Evolutionary conservation across 805 yeast genomes (phyloP).

Genomic region (Cyberlindnera suaveolens): DNA sequence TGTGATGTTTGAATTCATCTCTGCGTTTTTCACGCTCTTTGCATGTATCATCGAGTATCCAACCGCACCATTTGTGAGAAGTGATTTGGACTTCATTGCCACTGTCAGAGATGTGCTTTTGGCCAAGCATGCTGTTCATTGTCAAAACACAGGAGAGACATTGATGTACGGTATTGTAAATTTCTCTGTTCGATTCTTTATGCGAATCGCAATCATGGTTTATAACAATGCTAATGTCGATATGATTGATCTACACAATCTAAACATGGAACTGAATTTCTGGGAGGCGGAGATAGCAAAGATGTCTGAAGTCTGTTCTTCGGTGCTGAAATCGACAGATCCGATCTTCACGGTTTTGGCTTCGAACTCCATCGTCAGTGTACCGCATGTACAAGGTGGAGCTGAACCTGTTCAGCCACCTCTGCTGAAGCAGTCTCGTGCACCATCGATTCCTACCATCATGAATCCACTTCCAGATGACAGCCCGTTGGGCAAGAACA

Average conservation of each 20-base stretch:
- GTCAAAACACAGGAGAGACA: background rate
- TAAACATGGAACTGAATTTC: conserved; percentile 6
- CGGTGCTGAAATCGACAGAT: background rate
- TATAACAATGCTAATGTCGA: conserved; percentile 11
- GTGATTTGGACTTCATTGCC: conserved; percentile 5
- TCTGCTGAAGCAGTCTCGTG: too few species aligned
- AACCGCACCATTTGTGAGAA: conserved; percentile 5
- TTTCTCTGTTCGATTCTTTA: conserved; percentile 15
- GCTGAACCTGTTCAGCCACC: too few species aligned
- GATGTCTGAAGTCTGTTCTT: background rate
- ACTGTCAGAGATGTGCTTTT: conserved; percentile 2
- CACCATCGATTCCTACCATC: too few species aligned
- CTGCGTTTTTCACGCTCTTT: conserved; percentile 22
- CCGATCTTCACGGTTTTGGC: background rate
- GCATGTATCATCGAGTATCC: conserved; percentile 21
- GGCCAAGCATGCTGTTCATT: background rate
- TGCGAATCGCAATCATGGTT: conserved; percentile 15
- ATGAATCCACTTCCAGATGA: too few species aligned
- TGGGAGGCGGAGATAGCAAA: conserved; percentile 3
- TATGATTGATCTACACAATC: conserved; percentile 1
- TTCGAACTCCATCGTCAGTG: too few species aligned
- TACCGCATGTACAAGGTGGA: too few species aligned
- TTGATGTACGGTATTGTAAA: conserved; percentile 6
- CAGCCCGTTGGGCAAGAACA: too few species aligned
- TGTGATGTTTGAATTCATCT: conserved; percentile 14